phyloP scores from a whole-genome alignment of 148 eudicot species.

The Rhododendron molle region DNA sequence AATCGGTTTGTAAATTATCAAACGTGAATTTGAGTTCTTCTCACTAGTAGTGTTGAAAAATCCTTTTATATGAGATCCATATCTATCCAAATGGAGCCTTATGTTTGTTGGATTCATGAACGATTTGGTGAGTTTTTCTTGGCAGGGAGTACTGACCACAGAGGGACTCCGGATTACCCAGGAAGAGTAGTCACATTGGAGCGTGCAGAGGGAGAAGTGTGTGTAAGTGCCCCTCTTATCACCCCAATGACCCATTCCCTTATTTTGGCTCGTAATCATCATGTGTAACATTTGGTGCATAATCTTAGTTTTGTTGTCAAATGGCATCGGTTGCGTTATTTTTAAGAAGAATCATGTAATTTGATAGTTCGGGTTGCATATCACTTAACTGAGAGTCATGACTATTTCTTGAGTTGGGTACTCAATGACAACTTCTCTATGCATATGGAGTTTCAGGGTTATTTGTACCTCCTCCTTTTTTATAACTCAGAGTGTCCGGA shows the following conservation, averaged over 20 bases:
- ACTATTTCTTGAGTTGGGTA: neutral
- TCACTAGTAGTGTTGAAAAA: neutral
- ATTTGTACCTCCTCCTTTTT: too few relatives aligned
- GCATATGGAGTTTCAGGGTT: neutral
- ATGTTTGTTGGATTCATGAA: neutral
- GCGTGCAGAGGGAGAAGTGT: conserved; percentile 68
- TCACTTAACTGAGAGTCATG: neutral
- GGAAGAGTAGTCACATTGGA: conserved; percentile 96
- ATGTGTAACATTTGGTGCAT: neutral
- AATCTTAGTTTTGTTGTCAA: neutral
- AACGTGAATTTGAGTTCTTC: neutral
- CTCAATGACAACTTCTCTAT: neutral
- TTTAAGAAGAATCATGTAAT: neutral
- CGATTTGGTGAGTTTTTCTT: neutral
- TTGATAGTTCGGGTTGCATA: neutral
- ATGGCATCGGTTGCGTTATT: neutral
- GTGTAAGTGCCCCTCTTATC: conserved; percentile 42
- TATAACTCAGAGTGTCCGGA: neutral
- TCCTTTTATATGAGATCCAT: neutral
- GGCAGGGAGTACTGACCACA: conserved; percentile 93
- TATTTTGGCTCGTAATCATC: neutral
- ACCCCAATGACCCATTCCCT: neutral
- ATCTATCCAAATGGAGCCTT: neutral
- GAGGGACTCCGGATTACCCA: conserved; percentile 89
- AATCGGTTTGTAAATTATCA: neutral